Percentiles rank a stretch among this genome's conserved stretches.
Conservation (phyloP, 1,284 basidiomycete genomes). For the Ustilago tritici region DNA sequence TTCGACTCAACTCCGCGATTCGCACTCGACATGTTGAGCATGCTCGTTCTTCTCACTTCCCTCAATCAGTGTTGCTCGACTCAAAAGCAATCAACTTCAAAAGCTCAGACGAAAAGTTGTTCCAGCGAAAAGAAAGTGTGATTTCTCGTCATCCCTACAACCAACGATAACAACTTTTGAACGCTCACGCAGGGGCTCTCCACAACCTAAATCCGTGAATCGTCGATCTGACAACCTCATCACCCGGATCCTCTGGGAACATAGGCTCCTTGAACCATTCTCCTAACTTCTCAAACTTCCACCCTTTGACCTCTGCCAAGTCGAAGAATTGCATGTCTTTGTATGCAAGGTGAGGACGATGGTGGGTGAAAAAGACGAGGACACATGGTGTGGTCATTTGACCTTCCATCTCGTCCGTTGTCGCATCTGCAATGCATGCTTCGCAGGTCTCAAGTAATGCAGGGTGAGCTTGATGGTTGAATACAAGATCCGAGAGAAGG, state of each 20-base stretch:
- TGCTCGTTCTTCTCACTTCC: neutral
- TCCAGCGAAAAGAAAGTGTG: conserved; percentile 1
- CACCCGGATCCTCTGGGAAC: conserved; percentile 63
- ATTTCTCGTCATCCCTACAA: neutral
- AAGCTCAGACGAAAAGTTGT: neutral
- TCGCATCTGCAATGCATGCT: conserved; percentile 66
- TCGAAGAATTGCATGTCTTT: conserved; percentile 87
- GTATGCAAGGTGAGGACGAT: conserved; percentile 82
- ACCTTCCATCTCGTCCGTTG: conserved; percentile 18
- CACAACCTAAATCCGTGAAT: conserved; percentile 57
- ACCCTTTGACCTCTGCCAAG: conserved; percentile 77
- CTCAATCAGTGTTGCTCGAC: neutral
- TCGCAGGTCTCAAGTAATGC: conserved; percentile 85
- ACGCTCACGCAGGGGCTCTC: conserved; percentile 18
- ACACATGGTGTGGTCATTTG: conserved; percentile 72
- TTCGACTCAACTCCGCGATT: no score
- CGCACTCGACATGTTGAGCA: neutral
- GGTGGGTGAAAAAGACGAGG: conserved; percentile 92
- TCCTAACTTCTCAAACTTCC: conserved; percentile 81
- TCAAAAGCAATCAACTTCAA: neutral
- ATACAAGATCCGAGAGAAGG: conserved; percentile 90
- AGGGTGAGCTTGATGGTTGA: conserved; percentile 81
- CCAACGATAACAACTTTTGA: neutral
- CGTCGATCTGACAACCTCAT: conserved; percentile 54
- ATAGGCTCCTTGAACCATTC: conserved; percentile 74